phyloP scores from a whole-genome alignment of 768 basidiomycete species.

The Strobilomyces dryophilus region DNA sequence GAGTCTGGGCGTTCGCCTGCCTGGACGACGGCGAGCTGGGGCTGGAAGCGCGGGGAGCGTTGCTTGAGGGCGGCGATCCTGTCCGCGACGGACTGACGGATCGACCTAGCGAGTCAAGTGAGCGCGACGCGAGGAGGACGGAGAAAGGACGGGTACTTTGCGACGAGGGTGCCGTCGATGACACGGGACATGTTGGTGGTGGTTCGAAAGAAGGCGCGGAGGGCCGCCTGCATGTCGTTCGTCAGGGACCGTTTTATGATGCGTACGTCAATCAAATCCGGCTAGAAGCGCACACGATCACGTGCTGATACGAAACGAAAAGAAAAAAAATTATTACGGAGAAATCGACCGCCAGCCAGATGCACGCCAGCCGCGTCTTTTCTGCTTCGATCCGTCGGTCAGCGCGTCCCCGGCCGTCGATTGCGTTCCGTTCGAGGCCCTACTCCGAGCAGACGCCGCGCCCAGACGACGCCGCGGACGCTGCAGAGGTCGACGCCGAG shows the following conservation, averaged over 20 bases:
- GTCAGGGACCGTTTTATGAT: not conserved
- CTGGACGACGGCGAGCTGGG: conserved; percentile 89
- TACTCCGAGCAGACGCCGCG: conserved; percentile 56
- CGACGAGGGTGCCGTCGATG: conserved; percentile 82
- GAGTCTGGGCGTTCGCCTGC: conserved; percentile 93
- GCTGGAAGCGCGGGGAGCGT: conserved; percentile 82
- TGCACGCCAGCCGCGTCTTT: conserved; percentile 54
- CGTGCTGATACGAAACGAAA: conserved; percentile 11
- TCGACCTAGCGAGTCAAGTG: conserved; percentile 48
- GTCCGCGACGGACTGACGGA: conserved; percentile 72
- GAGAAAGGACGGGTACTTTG: conserved; percentile 54
- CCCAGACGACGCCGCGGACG: conserved; percentile 11
- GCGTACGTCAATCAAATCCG: not conserved
- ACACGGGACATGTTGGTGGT: conserved; percentile 41
- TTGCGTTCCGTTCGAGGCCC: conserved; percentile 34
- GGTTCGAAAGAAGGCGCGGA: conserved; percentile 19
- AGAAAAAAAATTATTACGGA: not conserved
- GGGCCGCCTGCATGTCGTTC: conserved; percentile 2
- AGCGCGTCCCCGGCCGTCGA: conserved; percentile 21
- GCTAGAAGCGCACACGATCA: conserved; percentile 12
- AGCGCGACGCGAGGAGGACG: conserved; percentile 10
- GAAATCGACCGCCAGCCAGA: conserved; percentile 18
- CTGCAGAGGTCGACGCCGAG: conserved; percentile 30
- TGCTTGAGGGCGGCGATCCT: conserved; percentile 62
- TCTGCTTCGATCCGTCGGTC: conserved; percentile 51